A percentile compares a stretch with the other conserved stretches of the same genome.
These are phyloP conservation scores for Flueggea neowawraea DNA, from an alignment of 441 rosid genomes.

Conservation along the genomic window DNA sequence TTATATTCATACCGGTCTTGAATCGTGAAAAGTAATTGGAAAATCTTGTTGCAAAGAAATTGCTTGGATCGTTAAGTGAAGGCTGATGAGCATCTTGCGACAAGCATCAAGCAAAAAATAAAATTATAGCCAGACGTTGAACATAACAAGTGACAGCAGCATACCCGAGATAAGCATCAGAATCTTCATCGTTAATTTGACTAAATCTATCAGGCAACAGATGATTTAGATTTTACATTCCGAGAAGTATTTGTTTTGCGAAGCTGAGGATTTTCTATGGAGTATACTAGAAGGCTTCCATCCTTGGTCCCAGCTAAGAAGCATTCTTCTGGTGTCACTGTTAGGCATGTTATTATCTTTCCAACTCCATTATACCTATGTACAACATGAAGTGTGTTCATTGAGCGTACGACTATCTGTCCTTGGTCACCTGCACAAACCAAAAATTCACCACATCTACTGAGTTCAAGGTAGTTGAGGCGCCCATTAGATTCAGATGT, in stretches of 20 bases:
- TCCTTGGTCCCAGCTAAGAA: constrained; percentile 97
- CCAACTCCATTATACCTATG: constrained; percentile 78
- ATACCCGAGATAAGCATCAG: too few species aligned
- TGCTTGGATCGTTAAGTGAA: too few species aligned
- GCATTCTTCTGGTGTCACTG: constrained; percentile 92
- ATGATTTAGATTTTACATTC: constrained; percentile 45
- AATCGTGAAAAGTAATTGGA: too few species aligned
- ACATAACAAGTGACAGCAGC: too few species aligned
- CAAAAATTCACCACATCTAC: constrained; percentile 86
- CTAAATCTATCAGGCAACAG: constrained; percentile 30
- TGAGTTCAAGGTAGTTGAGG: constrained; percentile 90
- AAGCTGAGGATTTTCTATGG: constrained; percentile 82
- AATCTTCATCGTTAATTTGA: too few species aligned
- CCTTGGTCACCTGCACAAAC: constrained; percentile 99
- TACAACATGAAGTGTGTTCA: constrained; percentile 88
- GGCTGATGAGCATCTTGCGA: too few species aligned
- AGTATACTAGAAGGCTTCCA: constrained; percentile 91
- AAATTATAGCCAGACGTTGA: too few species aligned
- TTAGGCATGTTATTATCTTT: constrained; percentile 76
- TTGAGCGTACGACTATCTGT: constrained; percentile 84
- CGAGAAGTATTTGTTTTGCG: constrained; percentile 51
- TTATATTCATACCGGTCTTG: too few species aligned
- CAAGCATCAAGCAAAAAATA: too few species aligned
- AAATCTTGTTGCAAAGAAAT: too few species aligned
- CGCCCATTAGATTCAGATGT: constrained; percentile 92